These are phyloP conservation scores for Datisca glomerata DNA, from an alignment of 306 rosid genomes.

Conservation along the genomic window DNA sequence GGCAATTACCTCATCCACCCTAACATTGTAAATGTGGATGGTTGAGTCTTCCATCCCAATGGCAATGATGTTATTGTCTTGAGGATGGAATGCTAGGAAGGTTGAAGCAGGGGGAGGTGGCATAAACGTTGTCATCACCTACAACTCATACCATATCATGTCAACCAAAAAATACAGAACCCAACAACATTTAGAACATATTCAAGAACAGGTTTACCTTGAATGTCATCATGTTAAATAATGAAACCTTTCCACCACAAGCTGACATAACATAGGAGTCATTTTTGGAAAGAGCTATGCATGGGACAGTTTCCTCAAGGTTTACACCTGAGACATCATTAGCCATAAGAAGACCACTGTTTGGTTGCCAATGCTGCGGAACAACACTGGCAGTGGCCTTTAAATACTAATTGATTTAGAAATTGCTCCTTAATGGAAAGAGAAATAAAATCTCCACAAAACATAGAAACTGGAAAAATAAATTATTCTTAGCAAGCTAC, in stretches of 20 bases:
- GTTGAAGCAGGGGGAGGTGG: slow-evolving; percentile 68
- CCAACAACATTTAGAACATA: too few species aligned
- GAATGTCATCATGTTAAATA: slow-evolving; percentile 78
- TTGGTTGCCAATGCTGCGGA: slow-evolving; percentile 73
- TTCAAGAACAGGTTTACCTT: slow-evolving; percentile 41
- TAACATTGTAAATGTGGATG: slow-evolving; percentile 63
- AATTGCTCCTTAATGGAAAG: neutral
- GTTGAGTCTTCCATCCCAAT: slow-evolving; percentile 76
- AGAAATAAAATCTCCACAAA: too few species aligned
- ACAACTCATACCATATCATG: slow-evolving; percentile 10
- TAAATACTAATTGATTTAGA: too few species aligned
- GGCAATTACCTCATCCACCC: slow-evolving; percentile 50
- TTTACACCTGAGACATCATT: slow-evolving; percentile 57
- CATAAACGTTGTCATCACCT: slow-evolving; percentile 79
- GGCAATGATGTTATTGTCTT: slow-evolving; percentile 67
- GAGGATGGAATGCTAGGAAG: slow-evolving; percentile 64
- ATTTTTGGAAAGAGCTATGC: slow-evolving; percentile 73
- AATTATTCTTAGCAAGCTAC: too few species aligned
- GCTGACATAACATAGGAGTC: slow-evolving; percentile 81
- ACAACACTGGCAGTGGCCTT: slow-evolving; percentile 63
- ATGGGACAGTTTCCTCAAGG: slow-evolving; percentile 54
- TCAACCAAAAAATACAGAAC: too few species aligned
- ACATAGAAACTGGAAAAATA: too few species aligned
- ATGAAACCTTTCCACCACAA: slow-evolving; percentile 61
- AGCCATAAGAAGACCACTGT: slow-evolving; percentile 66